Base-by-base conservation (phyloP, 2,329 filamentous ascomycete genomes). In the Clarireedia hainanense region DNA sequence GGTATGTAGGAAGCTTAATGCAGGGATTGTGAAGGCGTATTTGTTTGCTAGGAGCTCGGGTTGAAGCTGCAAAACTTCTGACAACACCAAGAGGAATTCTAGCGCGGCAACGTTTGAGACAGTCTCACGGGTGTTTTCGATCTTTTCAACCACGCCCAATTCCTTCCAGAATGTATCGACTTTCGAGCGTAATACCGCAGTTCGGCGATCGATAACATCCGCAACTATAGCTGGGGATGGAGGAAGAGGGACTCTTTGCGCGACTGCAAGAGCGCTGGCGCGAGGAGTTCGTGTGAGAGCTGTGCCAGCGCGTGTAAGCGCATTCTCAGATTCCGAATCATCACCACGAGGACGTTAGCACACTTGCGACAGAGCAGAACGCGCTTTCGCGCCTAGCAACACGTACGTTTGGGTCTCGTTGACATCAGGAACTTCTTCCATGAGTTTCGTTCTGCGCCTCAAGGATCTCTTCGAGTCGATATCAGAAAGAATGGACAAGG, bases 211-310 rank as follows among this genome's bases (percentile, higher is more conserved):
- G 68, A 95, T 84, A 60, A 82, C 84, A 63, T 86, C 77, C 40
- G 86, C 88, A 37, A 95, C 84, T 58, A 87, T 83, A 42, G 88
- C 85, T 5, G 91, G 91, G 2, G 89, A 91, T 7, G 89, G 84
- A 23, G 89, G 89, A 51, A 95, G 76, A n/a, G 85, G 81, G 51
- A 91, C 80, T 65, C 81, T 84, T 57, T 63, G 75, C 70, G 57
- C 63, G 46, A 81, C 78, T 14, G 66, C 60, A 27, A 68, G 59
- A n/a, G 59, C 59, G 42, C 60, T 61, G 10, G 60, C 58, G 42
- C 64, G 63, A 51, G 67, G 68, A 15, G 68, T 70, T 42, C 67
- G 62, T 20, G 63, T 58, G 20, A 70, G 57, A n/a, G 67, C 66
- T 24, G 61, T 60, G 57, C 63, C 60, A 17, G 66, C 53, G 23